Evolutionary conservation across 163 green algal genomes (phyloP), one percentile per base, ranked within the genome.

Genomic region (Scenedesmus sp.): DNA sequence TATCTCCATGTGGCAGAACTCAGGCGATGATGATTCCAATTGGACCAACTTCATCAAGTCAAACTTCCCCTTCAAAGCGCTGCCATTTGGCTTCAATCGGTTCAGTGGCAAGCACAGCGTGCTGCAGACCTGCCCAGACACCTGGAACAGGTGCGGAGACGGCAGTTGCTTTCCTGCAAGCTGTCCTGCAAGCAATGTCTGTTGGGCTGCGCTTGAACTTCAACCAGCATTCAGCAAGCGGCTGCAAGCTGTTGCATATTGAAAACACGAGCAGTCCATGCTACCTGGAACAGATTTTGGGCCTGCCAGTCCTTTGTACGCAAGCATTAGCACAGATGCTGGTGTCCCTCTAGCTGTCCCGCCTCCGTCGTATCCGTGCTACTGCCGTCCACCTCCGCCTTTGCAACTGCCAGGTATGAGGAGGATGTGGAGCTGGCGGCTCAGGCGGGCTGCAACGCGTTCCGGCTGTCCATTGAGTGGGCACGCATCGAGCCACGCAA

Each of bases 401-500:
- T 24, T 68, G 15, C n/a, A 24, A 13, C 56, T 68, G 56, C 13
- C 93, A 96, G 94, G 73, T 96, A 95, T 59, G 82, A 97, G 83
- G 89, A 95, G 37, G 96, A 99, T 89, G 96, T 99, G 51, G 82
- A 93, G 51, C 85, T 95, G 13, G 93, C 95, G 0, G 86, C 89
- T 0, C 42, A 89, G 44, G 89, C 98, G 37, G 96, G 96, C n/a
- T 93, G 91, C 59, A 99, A 96, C 86, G 94, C 93, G 20, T 98
- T 98, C 88, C 94, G 97, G 9, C 93, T 99, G 26, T 98, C 95
- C 1, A 95, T 99, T 44, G 97, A 99, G 92, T 99, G 97, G 97
- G 90, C 92, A 43, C 92, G 96, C 49, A 95, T 98, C 4, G 94
- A 98, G 93, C 97, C 97, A 40, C 65, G 42, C 43, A 87, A 49